Base-by-base conservation (phyloP, 1,284 basidiomycete genomes). In the Apiotrichum sp. region DNA sequence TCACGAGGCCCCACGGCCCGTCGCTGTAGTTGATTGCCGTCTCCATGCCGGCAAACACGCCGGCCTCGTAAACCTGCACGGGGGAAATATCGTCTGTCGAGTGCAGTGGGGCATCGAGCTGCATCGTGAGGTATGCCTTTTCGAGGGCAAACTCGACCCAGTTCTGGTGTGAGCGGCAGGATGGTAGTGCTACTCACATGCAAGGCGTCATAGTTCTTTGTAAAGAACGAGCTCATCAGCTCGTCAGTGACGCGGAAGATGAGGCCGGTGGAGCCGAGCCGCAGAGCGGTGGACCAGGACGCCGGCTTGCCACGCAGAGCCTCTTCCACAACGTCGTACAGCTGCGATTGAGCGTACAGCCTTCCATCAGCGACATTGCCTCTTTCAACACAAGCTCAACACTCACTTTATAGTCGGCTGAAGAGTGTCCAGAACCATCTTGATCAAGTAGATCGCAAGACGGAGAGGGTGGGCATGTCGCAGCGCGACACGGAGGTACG, bases 61-160 rank as follows among this genome's bases (percentile, higher is more conserved):
- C 88, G 13, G 88, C 88, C 75, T 91, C 88, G 62, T 86, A 84
- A 14, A 90, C 78, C 38, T 90, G 80, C 63, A 88, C 86, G 52
- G 84, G 82, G 13, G 86, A 78, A 58, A 78, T 70, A 38, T 87
- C 84, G 66, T 88, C 85, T 47, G 84, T 79, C 49, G 89, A 78
- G 5, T 87, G 85, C 42, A 88, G 80, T 65, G 90, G 87, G 55
- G 89, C 80, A 45, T 83, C 83, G 29, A 90, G 78, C 56, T 87
- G 83, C 62, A 87, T 84, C 61, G 84, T 81, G 70, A 91, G 80
- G 70, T 89, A 88, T 53, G 84, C 80, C 62, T 84, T 83, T 71
- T 90, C 87, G 65, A 90, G 82, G 46, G 82, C 79, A 66, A 85
- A 86, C 29, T 83, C 81, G 42, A 86, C 82, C 3, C 86, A 86